Percentiles rank a stretch among this genome's conserved stretches.
Evolutionary conservation across 176 grass and related monocot species (phyloP).

Genomic region (Aegilops longissima): DNA sequence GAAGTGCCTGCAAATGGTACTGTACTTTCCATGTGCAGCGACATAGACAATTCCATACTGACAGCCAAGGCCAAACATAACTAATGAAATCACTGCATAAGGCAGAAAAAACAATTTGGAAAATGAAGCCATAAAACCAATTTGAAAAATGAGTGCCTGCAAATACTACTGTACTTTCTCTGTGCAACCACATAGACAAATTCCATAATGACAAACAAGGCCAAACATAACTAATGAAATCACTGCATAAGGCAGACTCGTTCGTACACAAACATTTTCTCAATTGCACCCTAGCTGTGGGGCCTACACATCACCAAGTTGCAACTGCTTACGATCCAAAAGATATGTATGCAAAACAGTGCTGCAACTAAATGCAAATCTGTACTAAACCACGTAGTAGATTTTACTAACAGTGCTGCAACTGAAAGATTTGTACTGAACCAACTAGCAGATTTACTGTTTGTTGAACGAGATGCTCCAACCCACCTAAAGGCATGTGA

Average conservation of each 20-base stretch:
- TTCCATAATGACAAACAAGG: constrained; percentile 2
- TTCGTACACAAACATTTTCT: background rate
- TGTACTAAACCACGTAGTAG: background rate
- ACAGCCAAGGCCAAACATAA: background rate
- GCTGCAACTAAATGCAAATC: background rate
- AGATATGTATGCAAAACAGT: background rate
- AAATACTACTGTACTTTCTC: constrained; percentile 18
- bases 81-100: background rate
- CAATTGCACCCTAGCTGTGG: background rate
- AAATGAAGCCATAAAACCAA: background rate
- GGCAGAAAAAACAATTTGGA: background rate
- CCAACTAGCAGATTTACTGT: background rate
- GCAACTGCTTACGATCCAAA: background rate
- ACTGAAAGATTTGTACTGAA: background rate
- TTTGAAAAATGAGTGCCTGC: constrained; percentile 24
- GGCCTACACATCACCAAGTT: background rate
- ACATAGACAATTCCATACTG: constrained; percentile 9
- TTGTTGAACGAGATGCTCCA: constrained; percentile 2
- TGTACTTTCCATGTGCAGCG: constrained; percentile 12
- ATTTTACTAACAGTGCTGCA: background rate
- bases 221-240: background rate
- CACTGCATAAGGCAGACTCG: background rate
- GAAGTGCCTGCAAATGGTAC: background rate
- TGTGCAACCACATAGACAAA: constrained; percentile 17
- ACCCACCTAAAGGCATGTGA: background rate